A percentile compares a stretch with the other conserved stretches of the same genome.
These are phyloP conservation scores for Diutina sp. DNA, from an alignment of 1,139 yeast genomes.

Conservation along the genomic window DNA sequence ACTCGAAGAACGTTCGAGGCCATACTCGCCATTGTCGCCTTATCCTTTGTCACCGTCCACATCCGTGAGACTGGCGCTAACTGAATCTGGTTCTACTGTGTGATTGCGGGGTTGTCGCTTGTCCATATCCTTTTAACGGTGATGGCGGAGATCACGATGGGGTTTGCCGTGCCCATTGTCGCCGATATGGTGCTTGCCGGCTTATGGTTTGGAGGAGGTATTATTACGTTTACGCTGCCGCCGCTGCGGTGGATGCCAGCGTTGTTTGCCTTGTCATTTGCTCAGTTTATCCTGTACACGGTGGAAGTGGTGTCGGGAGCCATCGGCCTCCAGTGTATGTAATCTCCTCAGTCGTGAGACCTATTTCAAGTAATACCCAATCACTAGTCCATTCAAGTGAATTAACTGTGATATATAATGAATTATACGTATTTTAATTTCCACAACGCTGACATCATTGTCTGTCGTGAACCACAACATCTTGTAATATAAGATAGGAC, in stretches of 20 bases:
- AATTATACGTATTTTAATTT: too few species aligned
- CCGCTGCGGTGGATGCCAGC: neutral
- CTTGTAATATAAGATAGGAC: too few species aligned
- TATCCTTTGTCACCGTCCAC: neutral
- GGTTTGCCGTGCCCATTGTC: neutral
- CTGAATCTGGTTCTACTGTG: neutral
- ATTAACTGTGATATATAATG: too few species aligned
- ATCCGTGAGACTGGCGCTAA: neutral
- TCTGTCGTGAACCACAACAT: too few species aligned
- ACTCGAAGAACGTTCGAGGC: neutral
- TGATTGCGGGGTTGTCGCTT: neutral
- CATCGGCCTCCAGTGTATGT: neutral
- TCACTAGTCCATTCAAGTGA: too few species aligned
- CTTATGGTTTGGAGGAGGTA: neutral
- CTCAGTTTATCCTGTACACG: neutral
- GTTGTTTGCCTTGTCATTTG: neutral
- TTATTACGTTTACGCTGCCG: neutral
- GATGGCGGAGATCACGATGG: neutral
- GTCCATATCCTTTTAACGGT: neutral
- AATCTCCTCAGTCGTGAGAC: neutral
- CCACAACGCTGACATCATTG: too few species aligned
- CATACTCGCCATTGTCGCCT: neutral
- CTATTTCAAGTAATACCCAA: too few species aligned
- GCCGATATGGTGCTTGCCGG: neutral
- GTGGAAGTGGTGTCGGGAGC: neutral